A percentile compares a stretch with the other conserved stretches of the same genome.
Evolutionary conservation across 1,284 basidiomycete genomes (phyloP).

Genomic region (Papiliotrema laurentii): DNA sequence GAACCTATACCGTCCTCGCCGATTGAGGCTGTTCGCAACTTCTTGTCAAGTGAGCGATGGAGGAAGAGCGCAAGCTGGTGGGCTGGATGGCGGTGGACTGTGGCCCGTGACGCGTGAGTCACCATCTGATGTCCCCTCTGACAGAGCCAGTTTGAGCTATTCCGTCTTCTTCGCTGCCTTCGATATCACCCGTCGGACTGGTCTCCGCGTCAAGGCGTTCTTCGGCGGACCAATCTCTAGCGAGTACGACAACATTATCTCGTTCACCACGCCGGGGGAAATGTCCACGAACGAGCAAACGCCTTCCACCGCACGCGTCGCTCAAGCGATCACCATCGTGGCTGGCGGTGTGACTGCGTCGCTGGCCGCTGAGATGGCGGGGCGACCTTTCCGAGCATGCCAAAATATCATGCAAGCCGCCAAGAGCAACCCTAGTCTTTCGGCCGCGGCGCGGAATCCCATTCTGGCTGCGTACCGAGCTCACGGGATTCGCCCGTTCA

Average conservation of each 20-base stretch:
- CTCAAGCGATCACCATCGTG: conserved; percentile 45
- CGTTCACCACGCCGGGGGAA: conserved; percentile 2
- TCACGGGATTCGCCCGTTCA: conserved; percentile 29
- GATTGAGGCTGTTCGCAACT: conserved; percentile 29
- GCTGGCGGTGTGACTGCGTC: conserved; percentile 41
- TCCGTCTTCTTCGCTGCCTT: conserved; percentile 47
- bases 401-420: conserved; percentile 21
- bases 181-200: conserved; percentile 41
- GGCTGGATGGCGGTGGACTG: conserved; percentile 44
- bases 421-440: not conserved
- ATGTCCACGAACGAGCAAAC: conserved; percentile 2
- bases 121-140: not conserved
- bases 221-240: conserved; percentile 20
- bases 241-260: conserved; percentile 13
- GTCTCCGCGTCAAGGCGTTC: conserved; percentile 40
- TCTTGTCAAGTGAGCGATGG: conserved; percentile 36
- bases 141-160: conserved; percentile 32
- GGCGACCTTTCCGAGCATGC: conserved; percentile 40
- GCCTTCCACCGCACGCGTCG: conserved; percentile 41
- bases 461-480: conserved; percentile 17
- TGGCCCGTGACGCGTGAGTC: conserved; percentile 39
- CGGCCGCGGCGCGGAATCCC: conserved; percentile 6
- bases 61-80: conserved; percentile 37
- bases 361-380: conserved; percentile 35
- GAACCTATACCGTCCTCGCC: conserved; percentile 22